phyloP scores from a whole-genome alignment of 495 filamentous ascomycete species.

The Aspergillus heteromorphus region DNA sequence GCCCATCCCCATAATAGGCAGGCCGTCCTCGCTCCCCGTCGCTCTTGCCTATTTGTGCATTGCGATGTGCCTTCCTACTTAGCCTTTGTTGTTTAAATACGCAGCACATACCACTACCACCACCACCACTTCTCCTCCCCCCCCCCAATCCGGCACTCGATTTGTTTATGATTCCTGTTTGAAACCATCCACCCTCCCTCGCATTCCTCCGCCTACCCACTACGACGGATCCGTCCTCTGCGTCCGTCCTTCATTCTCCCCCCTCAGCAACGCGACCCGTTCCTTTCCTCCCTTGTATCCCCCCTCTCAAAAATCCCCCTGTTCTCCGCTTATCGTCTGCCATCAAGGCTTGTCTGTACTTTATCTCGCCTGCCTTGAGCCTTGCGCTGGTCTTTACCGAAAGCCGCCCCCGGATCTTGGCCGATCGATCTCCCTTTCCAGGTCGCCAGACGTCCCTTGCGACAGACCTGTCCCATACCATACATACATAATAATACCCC shows the following conservation, averaged over 20 bases:
- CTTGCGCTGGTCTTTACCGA: background rate
- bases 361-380: background rate
- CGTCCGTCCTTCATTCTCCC: constrained; percentile 29
- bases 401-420: background rate
- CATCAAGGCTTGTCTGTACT: background rate
- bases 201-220: background rate
- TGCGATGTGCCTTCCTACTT: background rate
- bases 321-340: constrained; percentile 11
- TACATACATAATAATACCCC: background rate
- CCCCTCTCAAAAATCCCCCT: constrained; percentile 12
- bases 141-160: no score
- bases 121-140: no score
- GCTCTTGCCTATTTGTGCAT: background rate
- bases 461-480: background rate
- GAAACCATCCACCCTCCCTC: background rate
- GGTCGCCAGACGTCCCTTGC: background rate
- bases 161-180: no score
- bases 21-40: background rate
- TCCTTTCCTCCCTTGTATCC: constrained; percentile 16
- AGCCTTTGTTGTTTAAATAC: no score
- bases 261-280: constrained; percentile 23
- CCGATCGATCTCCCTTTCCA: background rate
- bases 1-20: background rate
- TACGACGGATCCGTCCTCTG: constrained; percentile 13
- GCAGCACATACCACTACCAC: background rate